A percentile compares a stretch with the other conserved stretches of the same genome.
These are phyloP conservation scores for Lasiodiplodia gonubiensis DNA, from an alignment of 2,329 filamentous ascomycete genomes.

Conservation along the genomic window DNA sequence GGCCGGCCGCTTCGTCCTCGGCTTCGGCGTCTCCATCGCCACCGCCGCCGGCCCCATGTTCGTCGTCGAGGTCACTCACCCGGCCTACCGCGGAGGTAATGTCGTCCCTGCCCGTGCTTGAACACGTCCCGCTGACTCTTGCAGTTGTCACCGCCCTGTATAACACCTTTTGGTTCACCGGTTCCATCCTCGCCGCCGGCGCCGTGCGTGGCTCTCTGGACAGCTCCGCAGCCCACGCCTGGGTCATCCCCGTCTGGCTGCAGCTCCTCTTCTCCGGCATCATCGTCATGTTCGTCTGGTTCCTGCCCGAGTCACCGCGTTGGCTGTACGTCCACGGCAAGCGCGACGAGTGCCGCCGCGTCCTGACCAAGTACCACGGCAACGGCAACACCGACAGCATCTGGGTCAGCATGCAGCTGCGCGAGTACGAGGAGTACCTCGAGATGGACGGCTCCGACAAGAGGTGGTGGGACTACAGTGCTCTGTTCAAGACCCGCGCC, in stretches of 20 bases:
- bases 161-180: constrained; percentile 51
- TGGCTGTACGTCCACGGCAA: constrained; percentile 46
- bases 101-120: not conserved
- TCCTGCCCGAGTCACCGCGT: constrained; percentile 62
- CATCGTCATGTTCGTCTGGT: constrained; percentile 44
- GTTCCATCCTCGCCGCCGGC: constrained; percentile 40
- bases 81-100: constrained; percentile 60
- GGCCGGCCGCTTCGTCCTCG: constrained; percentile 65
- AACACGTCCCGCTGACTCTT: not conserved
- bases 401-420: constrained; percentile 63
- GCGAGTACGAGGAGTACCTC: constrained; percentile 61
- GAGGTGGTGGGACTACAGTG: constrained; percentile 65
- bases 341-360: constrained; percentile 46
- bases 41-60: constrained; percentile 67
- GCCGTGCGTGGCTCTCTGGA: constrained; percentile 36
- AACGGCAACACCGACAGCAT: constrained; percentile 60
- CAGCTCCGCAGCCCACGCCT: constrained; percentile 33
- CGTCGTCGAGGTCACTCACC: constrained; percentile 67
- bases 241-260: constrained; percentile 31
- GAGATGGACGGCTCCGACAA: constrained; percentile 58
- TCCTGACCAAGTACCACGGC: constrained; percentile 62
- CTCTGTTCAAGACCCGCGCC: constrained; percentile 56
- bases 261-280: constrained; percentile 42
- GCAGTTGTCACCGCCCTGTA: constrained; percentile 48
- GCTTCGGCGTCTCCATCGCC: constrained; percentile 67